Evolutionary conservation across 768 basidiomycete genomes (phyloP), one percentile per base, ranked within the genome.

Genomic region (Termitomyces sp.): DNA sequence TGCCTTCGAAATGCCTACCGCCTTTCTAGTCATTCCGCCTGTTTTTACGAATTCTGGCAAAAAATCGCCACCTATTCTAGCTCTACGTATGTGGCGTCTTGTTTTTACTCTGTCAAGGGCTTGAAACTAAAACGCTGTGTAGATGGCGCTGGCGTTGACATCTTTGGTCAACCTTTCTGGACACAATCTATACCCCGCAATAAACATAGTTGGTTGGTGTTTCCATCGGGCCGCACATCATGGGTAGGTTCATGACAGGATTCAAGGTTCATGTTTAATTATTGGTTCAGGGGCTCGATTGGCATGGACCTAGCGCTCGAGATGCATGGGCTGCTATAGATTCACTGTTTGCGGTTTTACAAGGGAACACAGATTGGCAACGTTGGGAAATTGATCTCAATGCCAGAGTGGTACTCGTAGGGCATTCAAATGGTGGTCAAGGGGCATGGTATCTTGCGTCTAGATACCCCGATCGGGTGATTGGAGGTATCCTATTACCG

Each of bases 391-490:
- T 81, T 40, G 56, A 63, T 29, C 13, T 61, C 0, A 59, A 73
- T 27, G 74, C 77, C 3, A 74, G 73, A 27, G 80, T 84, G 7
- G 71, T 88, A n/a, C 63, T 94, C n/a, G 73, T 94, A 32, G 94
- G 94, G 0, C 94, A 97, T 66, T 95, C 93, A 3, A 97, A 97
- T 66, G 94, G 94, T 27, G 94, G 93, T 12, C 94, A 95, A 68
- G 94, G 94, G 0, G 76, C 86, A 2, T 94, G 91, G 89, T 86
- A 92, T 66, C 64, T 89, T 16, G 84, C 88, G 13, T 79, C 85
- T 25, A 76, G 88, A 58, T 89, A 81, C 68, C 93, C 94, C 1
- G 92, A 95, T 65, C 76, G 79, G 51, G 81, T 89, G 11, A 60
- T 85, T 9, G 86, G 80, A 49, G 82, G 86, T 86, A 56, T 47